Evolutionary conservation across 2,329 filamentous ascomycete genomes (phyloP).

Genomic region (Aspergillus latus): DNA sequence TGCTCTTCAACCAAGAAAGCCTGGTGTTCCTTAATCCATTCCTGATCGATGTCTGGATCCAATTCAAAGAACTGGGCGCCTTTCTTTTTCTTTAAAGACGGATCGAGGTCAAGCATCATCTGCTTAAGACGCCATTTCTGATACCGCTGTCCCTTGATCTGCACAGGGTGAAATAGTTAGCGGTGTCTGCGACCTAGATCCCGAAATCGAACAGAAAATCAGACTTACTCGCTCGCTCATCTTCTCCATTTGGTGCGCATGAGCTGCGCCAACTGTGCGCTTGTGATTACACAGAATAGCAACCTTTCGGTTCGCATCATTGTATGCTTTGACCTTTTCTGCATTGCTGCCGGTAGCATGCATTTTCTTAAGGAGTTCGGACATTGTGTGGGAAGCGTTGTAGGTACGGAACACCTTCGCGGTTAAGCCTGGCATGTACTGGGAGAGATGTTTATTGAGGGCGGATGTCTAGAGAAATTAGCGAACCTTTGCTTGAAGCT

Average conservation of each 20-base stretch:
- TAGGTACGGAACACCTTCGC: slow-evolving; percentile 99
- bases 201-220: neutral
- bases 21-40: slow-evolving; percentile 84
- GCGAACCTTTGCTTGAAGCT: slow-evolving; percentile 24
- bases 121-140: slow-evolving; percentile 94
- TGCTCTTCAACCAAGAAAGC: slow-evolving; percentile 82
- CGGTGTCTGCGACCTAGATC: neutral
- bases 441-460: slow-evolving; percentile 92
- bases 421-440: slow-evolving; percentile 90
- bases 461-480: slow-evolving; percentile 67
- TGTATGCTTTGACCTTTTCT: slow-evolving; percentile 95
- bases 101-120: slow-evolving; percentile 89
- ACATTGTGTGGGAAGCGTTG: slow-evolving; percentile 96
- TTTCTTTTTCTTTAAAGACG: slow-evolving; percentile 76
- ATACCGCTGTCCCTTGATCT: slow-evolving; percentile 89
- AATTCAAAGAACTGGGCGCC: slow-evolving; percentile 81
- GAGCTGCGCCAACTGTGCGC: slow-evolving; percentile 83
- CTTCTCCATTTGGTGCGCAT: slow-evolving; percentile 93
- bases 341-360: slow-evolving; percentile 64
- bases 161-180: slow-evolving; percentile 16
- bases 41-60: slow-evolving; percentile 75
- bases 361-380: slow-evolving; percentile 74
- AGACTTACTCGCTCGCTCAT: slow-evolving; percentile 69
- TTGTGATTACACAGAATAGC: slow-evolving; percentile 99
- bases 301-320: slow-evolving; percentile 93